A percentile compares a stretch with the other conserved stretches of the same genome.
Conservation (phyloP, 768 basidiomycete species). For the Tricholoma sp. region DNA sequence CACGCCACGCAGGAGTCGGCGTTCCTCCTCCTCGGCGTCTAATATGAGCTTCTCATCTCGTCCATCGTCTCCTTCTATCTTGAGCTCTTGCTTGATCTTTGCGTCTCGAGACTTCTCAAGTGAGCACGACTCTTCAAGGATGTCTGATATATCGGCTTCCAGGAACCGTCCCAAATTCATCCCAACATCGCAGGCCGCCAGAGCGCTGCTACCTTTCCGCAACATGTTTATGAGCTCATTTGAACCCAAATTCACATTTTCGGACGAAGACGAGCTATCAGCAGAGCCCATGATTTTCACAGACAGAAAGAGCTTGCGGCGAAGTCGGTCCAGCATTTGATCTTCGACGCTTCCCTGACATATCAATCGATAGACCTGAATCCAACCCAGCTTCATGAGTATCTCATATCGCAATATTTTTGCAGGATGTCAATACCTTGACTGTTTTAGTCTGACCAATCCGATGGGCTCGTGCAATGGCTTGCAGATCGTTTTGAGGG, state of each 20-base stretch:
- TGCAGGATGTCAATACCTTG: constrained; percentile 33
- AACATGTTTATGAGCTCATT: constrained; percentile 52
- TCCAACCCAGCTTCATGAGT: neutral
- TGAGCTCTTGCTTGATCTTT: constrained; percentile 39
- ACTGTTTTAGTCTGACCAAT: constrained; percentile 74
- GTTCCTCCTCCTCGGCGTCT: constrained; percentile 52
- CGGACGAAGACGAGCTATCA: constrained; percentile 19
- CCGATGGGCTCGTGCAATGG: constrained; percentile 80
- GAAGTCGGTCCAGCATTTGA: constrained; percentile 67
- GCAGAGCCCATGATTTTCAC: constrained; percentile 51
- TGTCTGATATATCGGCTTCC: constrained; percentile 35
- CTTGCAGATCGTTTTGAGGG: constrained; percentile 78
- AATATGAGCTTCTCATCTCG: constrained; percentile 22
- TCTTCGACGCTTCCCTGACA: constrained; percentile 70
- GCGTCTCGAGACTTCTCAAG: constrained; percentile 38
- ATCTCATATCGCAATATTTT: neutral
- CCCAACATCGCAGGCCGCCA: constrained; percentile 30
- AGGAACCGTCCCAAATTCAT: constrained; percentile 42
- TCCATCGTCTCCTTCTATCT: constrained; percentile 9
- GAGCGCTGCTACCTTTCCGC: constrained; percentile 52
- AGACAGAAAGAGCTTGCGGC: constrained; percentile 65
- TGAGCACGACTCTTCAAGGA: constrained; percentile 40
- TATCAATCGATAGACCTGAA: constrained; percentile 61
- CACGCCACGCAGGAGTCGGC: constrained; percentile 44
- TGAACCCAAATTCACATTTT: constrained; percentile 28